Evolutionary conservation across 2,329 filamentous ascomycete species (phyloP).

Genomic region (Penicillium sp.): DNA sequence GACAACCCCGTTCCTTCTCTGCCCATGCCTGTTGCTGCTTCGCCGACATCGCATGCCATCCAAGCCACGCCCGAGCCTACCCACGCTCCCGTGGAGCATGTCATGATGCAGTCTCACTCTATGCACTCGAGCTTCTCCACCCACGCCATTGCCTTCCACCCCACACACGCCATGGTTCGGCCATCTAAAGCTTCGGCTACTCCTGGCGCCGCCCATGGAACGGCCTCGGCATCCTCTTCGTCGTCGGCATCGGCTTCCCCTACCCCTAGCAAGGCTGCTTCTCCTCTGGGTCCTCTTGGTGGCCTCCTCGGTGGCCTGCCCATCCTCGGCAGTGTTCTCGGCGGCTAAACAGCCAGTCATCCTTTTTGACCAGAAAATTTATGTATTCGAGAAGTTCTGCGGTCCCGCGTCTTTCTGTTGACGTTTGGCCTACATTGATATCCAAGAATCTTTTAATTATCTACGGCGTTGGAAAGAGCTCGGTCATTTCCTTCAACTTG

Average conservation of each 20-base stretch:
- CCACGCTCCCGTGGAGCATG: no score
- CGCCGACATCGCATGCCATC: neutral
- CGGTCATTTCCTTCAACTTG: constrained; percentile 1
- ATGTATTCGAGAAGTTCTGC: neutral
- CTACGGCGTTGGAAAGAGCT: constrained; percentile 1
- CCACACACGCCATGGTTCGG: constrained; percentile 1
- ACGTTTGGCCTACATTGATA: constrained; percentile 11
- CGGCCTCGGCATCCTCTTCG: neutral
- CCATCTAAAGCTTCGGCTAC: neutral
- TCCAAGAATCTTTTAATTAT: constrained; percentile 13
- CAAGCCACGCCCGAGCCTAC: neutral
- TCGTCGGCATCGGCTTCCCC: neutral
- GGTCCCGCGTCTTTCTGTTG: no score
- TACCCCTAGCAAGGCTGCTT: constrained; percentile 7
- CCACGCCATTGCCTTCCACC: neutral
- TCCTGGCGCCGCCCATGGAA: neutral
- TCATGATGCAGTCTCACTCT: no score
- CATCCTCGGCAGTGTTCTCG: constrained; percentile 4
- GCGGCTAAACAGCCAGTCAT: constrained; percentile 3
- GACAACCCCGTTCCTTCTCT: constrained; percentile 5
- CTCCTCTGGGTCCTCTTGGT: constrained; percentile 1
- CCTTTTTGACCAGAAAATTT: constrained; percentile 1
- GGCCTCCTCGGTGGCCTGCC: constrained; percentile 2
- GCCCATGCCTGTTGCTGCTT: constrained; percentile 6
- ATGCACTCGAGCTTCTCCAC: no score